Base-by-base conservation (phyloP, 768 basidiomycete genomes). In the Gymnopilus junonius region DNA sequence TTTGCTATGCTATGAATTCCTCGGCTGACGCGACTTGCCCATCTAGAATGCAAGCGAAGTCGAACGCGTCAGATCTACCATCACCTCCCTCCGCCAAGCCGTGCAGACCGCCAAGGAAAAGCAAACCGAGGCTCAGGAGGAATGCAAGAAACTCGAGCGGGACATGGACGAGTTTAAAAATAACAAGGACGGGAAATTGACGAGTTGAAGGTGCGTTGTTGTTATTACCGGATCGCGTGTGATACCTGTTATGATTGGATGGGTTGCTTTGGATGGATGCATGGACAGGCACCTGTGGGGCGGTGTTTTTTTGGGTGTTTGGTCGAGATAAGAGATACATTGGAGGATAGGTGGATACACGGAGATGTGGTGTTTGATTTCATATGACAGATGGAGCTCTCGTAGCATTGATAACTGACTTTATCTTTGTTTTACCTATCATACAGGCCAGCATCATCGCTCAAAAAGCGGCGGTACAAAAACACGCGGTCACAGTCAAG, bases 121-220 rank as follows among this genome's bases (percentile, higher is more conserved):
- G 71, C 93, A 97, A 74, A 86, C 85, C 70, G 82, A 77, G 7
- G 93, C 94, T 0, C 80, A 89, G 53, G 87, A 82, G 0, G 95
- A 98, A 62, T 85, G 87, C 73, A 89, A 88, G 78, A 93, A 90
- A 70, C 87, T 99, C 23, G 94, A 99, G 77, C 90, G 90, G 69
- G 97, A 99, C 73, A 99, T 99, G 95, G 87, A 87, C 58, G 97
- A 99, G 79, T 98, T 99, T 82, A 96, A 97, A 81, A 91, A 96
- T 77, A 96, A 99, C 80, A 97, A 97, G 74, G 97, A 98, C 55
- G 94, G 95, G 50, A 99, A 99, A 92, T 94, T 58, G 91, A 90
- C 17, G 92, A 99, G 73, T 85, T 99, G 66, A 97, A 96, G 82
- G 96, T 92, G 61, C 48, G 79, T 27, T 2, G 2, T 42, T 29